These are phyloP conservation scores for Linum trigynum DNA, from an alignment of 345 rosid species.

Conservation along the genomic window DNA sequence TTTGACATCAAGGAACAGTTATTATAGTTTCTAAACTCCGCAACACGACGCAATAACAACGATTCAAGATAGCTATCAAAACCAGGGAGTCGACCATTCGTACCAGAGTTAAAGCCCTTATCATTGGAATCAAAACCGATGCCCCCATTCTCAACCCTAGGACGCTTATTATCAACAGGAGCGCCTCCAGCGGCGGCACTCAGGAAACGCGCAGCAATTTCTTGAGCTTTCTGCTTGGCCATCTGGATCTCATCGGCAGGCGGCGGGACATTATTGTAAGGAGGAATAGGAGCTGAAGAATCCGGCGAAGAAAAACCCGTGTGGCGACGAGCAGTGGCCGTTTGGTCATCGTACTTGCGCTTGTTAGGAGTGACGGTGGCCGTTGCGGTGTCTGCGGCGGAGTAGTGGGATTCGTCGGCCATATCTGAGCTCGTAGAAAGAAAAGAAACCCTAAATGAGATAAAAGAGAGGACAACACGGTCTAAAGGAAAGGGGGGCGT, in stretches of 20 bases:
- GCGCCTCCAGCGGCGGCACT: conserved; percentile 17
- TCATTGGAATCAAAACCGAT: conserved; percentile 47
- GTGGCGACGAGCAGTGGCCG: conserved; percentile 44
- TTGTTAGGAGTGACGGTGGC: conserved; percentile 31
- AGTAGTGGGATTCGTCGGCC: conserved; percentile 96
- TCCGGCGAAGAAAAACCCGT: conserved; percentile 75
- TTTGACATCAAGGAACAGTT: conserved; percentile 13
- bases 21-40: neutral
- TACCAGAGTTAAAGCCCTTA: conserved; percentile 47
- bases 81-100: conserved; percentile 21
- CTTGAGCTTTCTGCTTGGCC: conserved; percentile 86
- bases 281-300: conserved; percentile 34
- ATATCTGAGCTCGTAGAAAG: conserved; percentile 16
- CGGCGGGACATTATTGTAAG: conserved; percentile 73
- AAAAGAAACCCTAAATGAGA: conserved; percentile 3
- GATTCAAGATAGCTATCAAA: no score
- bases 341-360: conserved; percentile 86
- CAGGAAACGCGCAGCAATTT: conserved; percentile 81
- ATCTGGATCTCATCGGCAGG: conserved; percentile 72
- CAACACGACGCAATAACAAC: neutral
- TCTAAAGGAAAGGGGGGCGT: neutral
- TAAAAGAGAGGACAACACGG: neutral
- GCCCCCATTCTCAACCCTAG: conserved; percentile 66
- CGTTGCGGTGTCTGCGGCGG: conserved; percentile 27
- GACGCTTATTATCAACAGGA: conserved; percentile 59